A percentile compares a stretch with the other conserved stretches of the same genome.
These are phyloP conservation scores for Colletotrichum coccodes DNA, from an alignment of 2,329 filamentous ascomycete species.

Conservation along the genomic window DNA sequence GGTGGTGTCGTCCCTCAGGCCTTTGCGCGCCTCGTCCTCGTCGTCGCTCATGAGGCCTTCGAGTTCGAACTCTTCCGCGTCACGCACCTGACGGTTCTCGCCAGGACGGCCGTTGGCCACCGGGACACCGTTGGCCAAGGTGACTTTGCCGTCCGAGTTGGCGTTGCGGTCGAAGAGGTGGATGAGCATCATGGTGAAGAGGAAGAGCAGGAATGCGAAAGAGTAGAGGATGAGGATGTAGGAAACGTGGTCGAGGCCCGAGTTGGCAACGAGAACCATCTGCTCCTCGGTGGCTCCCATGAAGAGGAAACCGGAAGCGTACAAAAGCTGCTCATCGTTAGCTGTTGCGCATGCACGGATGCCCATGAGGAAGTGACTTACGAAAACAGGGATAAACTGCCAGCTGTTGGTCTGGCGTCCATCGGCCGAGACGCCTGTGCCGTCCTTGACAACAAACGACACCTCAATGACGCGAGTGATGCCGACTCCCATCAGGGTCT, in stretches of 20 bases:
- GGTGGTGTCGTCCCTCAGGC: slow-evolving; percentile 81
- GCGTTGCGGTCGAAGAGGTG: slow-evolving; percentile 79
- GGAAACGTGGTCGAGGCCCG: slow-evolving; percentile 86
- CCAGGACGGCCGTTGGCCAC: slow-evolving; percentile 45
- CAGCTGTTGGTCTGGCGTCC: slow-evolving; percentile 74
- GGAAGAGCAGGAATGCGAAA: slow-evolving; percentile 88
- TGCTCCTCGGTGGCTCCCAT: slow-evolving; percentile 98
- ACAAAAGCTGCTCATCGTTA: slow-evolving; percentile 74
- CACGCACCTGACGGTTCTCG: slow-evolving; percentile 69
- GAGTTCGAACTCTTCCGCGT: slow-evolving; percentile 88
- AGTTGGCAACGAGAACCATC: slow-evolving; percentile 80
- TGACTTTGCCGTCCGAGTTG: slow-evolving; percentile 50
- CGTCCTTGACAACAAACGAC: slow-evolving; percentile 84
- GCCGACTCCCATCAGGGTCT: slow-evolving; percentile 93
- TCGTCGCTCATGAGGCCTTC: slow-evolving; percentile 86
- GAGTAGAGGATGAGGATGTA: slow-evolving; percentile 95
- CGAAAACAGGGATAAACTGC: slow-evolving; percentile 64
- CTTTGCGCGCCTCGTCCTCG: slow-evolving; percentile 64
- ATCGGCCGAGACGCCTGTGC: slow-evolving; percentile 70
- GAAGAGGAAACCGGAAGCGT: slow-evolving; percentile 93
- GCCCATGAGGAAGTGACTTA: slow-evolving; percentile 54
- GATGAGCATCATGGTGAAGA: slow-evolving; percentile 89
- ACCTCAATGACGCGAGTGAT: slow-evolving; percentile 89
- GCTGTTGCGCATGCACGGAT: neutral
- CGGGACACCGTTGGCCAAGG: slow-evolving; percentile 47